Base-by-base conservation (phyloP, 2,329 filamentous ascomycete species). In the Colletotrichum graminicola region DNA sequence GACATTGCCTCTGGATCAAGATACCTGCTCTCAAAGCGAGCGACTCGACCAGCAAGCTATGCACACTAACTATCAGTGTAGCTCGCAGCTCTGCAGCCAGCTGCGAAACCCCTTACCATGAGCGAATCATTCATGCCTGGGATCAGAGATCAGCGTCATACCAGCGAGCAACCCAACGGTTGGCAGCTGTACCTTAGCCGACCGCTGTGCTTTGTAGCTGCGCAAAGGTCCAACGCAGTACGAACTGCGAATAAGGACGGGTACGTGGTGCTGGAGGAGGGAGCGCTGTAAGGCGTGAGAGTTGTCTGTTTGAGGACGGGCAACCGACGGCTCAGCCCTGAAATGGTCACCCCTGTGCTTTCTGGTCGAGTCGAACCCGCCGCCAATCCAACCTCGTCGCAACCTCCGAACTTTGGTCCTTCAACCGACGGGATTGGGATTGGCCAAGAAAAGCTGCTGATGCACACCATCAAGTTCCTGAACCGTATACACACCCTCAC, bases 401-500 rank as follows among this genome's bases (percentile, higher is more conserved):
- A 43, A 49, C 59, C 49, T 68, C 65, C 66, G 60, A 55, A 45
- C 29, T 39, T 18, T 57, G 23, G 49, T 52, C 55, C 41, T 62
- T 52, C 36, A 63, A 26, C 52, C 65, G 68, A 63, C 36, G 62
- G 65, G 68, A 68, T 63, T 43, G 51, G 68, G 68, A 63, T 71
- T 71, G 52, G 65, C 57, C 56, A 71, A 71, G 63, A 55, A 66
- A 52, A 71, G 67, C 49, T 67, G 64, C 57, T 67, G 68, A 68
- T 71, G 68, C 59, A 71, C 64, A 68, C 68, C 65, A 71, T 67
- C 68, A 52, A 52, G 36, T 49, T 45, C 51, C 32, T 67, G 55
- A 57, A 57, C 52, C 12, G n/a, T n/a, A n/a, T n/a, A 29, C 36
- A 72, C 70, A 64, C 67, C 52, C 66, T 59, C 45, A 29, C 52